Conservation (phyloP, 257 asterid species). For the Oldenlandia corymbosa region DNA sequence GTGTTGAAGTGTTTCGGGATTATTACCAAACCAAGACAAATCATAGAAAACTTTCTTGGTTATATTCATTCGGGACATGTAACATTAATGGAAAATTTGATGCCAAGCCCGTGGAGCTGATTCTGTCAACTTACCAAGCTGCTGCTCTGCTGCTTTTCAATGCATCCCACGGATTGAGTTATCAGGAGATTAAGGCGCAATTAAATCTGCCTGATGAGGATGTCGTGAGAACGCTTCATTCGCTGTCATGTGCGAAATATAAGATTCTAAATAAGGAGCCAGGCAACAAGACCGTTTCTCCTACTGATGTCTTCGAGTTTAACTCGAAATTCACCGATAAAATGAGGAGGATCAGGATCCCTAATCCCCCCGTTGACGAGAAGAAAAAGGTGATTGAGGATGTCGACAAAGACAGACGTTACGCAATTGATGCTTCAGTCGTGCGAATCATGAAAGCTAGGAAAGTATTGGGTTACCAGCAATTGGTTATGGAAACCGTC, state of each 20-base stretch:
- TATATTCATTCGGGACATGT: not conserved
- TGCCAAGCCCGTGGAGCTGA: not conserved
- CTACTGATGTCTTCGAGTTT: not conserved
- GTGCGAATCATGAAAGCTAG: not conserved
- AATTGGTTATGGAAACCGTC: not conserved
- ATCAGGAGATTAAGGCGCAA: not conserved
- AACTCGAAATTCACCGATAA: not conserved
- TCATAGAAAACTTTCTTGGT: not conserved
- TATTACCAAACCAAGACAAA: not conserved
- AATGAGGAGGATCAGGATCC: not conserved
- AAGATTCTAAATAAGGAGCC: not conserved
- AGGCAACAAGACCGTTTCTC: not conserved
- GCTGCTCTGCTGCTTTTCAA: not conserved
- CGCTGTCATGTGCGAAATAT: not conserved
- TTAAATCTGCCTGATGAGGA: not conserved
- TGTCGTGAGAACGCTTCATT: not conserved
- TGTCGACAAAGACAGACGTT: not conserved
- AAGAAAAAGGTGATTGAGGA: slow-evolving; percentile 1
- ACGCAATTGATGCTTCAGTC: not conserved
- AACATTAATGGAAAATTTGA: not conserved
- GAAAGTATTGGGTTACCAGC: slow-evolving; percentile 1
- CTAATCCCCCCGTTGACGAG: not conserved
- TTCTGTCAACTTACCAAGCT: not conserved
- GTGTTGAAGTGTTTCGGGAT: not conserved
- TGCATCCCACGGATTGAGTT: not conserved